Conservation (phyloP, 1,284 basidiomycete species). For the Mycosarcoma mackinlayi region DNA sequence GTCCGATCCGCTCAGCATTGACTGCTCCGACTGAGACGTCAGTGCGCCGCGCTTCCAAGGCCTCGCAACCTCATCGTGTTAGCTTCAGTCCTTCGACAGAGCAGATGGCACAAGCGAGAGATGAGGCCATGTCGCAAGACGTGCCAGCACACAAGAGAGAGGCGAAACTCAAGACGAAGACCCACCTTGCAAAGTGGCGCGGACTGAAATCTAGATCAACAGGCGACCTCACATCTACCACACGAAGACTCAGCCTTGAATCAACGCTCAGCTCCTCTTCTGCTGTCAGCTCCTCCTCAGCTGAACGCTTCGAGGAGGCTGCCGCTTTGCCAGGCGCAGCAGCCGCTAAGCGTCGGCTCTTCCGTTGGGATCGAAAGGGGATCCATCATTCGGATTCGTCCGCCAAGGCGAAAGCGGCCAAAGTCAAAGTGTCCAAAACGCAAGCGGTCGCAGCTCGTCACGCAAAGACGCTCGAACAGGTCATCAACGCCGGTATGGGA, state of each 20-base stretch:
- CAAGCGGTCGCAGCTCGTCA: slow-evolving; percentile 55
- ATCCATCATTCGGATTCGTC: slow-evolving; percentile 24
- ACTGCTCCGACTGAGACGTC: slow-evolving; percentile 3
- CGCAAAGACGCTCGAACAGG: slow-evolving; percentile 57
- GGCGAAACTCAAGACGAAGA: slow-evolving; percentile 14
- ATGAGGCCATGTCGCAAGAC: slow-evolving; percentile 22
- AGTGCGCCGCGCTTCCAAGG: slow-evolving; percentile 13
- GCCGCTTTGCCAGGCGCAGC: slow-evolving; percentile 33
- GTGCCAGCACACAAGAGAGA: no score
- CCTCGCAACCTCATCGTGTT: slow-evolving; percentile 38
- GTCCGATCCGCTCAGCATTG: slow-evolving; percentile 24
- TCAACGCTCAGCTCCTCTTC: slow-evolving; percentile 16
- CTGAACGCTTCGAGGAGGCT: slow-evolving; percentile 13
- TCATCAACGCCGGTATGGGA: slow-evolving; percentile 58
- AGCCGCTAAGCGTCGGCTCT: slow-evolving; percentile 38
- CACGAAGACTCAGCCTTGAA: slow-evolving; percentile 24
- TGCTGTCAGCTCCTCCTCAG: slow-evolving; percentile 6
- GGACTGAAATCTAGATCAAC: slow-evolving; percentile 39
- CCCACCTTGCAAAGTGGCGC: slow-evolving; percentile 26
- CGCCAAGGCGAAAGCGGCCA: slow-evolving; percentile 41
- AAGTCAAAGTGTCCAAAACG: slow-evolving; percentile 51
- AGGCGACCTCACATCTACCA: slow-evolving; percentile 12
- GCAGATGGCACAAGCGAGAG: slow-evolving; percentile 36
- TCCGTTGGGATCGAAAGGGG: slow-evolving; percentile 45
- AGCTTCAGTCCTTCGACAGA: slow-evolving; percentile 56